Percentiles rank a stretch among this genome's conserved stretches.
These are phyloP conservation scores for Coniochaeta prunicola DNA, from an alignment of 2,329 filamentous ascomycete genomes.

Conservation along the genomic window DNA sequence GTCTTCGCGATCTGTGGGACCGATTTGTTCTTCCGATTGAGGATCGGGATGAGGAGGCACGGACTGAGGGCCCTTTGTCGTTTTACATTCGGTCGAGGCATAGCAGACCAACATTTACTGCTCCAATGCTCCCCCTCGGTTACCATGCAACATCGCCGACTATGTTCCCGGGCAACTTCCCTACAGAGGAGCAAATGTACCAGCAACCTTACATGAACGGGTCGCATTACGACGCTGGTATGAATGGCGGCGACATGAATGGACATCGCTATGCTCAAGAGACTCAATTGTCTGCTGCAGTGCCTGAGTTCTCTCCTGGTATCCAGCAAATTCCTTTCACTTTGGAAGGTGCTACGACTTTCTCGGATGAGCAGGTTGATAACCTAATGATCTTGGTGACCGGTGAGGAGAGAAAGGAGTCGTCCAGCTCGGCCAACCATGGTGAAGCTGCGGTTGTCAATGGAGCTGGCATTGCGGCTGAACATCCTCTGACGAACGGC, in stretches of 20 bases:
- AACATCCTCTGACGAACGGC: background rate
- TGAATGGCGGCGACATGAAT: conserved; percentile 29
- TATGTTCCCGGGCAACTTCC: conserved; percentile 17
- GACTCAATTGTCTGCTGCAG: conserved; percentile 52
- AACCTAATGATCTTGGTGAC: conserved; percentile 19
- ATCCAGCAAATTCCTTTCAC: conserved; percentile 13
- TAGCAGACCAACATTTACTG: conserved; percentile 12
- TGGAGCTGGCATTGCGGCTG: background rate
- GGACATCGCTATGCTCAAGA: conserved; percentile 31
- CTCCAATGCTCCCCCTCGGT: conserved; percentile 21
- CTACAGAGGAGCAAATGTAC: conserved; percentile 18
- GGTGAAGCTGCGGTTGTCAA: conserved; percentile 2
- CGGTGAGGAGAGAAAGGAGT: conserved; percentile 9
- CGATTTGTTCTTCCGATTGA: conserved; percentile 68
- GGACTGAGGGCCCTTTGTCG: conserved; percentile 58
- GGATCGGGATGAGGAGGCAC: conserved; percentile 65
- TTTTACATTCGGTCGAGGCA: conserved; percentile 20
- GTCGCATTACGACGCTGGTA: conserved; percentile 14
- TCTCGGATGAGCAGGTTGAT: conserved; percentile 21
- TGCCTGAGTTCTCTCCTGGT: conserved; percentile 52
- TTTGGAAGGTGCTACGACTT: conserved; percentile 22
- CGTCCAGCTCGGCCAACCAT: background rate
- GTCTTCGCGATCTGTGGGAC: conserved; percentile 68
- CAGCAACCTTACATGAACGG: conserved; percentile 24
- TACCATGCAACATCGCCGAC: conserved; percentile 17